phyloP scores from a whole-genome alignment of 116 monocot species.

The Papilionanthe hybrid region DNA sequence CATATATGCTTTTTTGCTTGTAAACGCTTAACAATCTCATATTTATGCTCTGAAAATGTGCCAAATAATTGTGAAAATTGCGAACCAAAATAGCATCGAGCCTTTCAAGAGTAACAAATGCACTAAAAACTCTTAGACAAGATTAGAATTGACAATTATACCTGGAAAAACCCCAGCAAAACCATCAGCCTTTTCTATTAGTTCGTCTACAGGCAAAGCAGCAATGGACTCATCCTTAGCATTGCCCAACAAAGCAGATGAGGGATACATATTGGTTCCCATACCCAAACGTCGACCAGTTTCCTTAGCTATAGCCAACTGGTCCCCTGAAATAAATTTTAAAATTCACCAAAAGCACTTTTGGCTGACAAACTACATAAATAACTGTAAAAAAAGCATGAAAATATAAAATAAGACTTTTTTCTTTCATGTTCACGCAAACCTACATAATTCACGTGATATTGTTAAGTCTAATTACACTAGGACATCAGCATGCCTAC shows the following conservation, averaged over 20 bases:
- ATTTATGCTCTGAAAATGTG: conserved; percentile 33
- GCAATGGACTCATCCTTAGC: conserved; percentile 61
- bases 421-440: neutral
- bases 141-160: neutral
- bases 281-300: conserved; percentile 75
- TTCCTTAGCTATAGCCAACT: conserved; percentile 68
- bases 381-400: neutral
- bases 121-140: neutral
- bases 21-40: conserved; percentile 80
- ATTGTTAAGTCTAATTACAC: neutral
- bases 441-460: conserved; percentile 2
- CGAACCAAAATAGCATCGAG: too few relatives aligned
- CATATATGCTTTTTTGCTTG: conserved; percentile 88
- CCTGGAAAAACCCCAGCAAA: conserved; percentile 79
- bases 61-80: neutral
- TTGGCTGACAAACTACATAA: neutral
- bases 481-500: neutral
- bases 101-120: neutral
- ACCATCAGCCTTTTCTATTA: conserved; percentile 71
- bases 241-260: conserved; percentile 62
- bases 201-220: conserved; percentile 63
- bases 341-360: neutral
- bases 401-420: neutral
- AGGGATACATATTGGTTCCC: conserved; percentile 77
- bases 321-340: conserved; percentile 43